Evolutionary conservation across 257 asterid genomes (phyloP), one percentile per base, ranked within the genome.

Genomic region (Lithospermum erythrorhizon): DNA sequence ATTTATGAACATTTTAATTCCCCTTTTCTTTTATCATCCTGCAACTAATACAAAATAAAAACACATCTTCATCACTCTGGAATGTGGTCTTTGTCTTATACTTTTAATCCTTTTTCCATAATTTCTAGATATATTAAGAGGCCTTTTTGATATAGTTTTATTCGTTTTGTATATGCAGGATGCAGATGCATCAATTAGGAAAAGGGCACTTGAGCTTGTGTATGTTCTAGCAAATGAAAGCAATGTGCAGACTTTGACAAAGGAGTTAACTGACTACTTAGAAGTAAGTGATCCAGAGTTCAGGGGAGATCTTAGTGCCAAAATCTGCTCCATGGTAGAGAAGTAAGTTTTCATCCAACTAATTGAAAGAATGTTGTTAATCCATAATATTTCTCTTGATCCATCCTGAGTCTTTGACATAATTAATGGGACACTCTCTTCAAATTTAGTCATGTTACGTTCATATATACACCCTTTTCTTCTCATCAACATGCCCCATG

Each of bases 181-280:
- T 85, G 70, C 95, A 69, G 99, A 93, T 87, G 96, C 97, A 73
- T 93, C 99, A 18, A 89, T 93, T 70, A 96, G 97, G 68, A 93
- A 93, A 80, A 83, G 91, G 75, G 97, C 99, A 52, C 81, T 93
- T 59, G 99, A 93, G 73, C 99, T 93, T 75, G 87, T 89, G 60
- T 93, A 80, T 82, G 94, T 87, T 73, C 82, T 93, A 57, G 81
- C 82, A 48, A 93, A 93, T 65, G 96, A 89, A 82, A 84, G 67
- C 91, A 93, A 93, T 66, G 97, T 79, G 69, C 85, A 79, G 78
- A 67, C 91, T 73, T 67, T 93, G 86, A 85, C 95, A 30, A 89
- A 85, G 78, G 99, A 93, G 66, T 87, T 93, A 61, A 75, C 87
- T 70, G 99, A 93, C 57, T 82, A 89, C 73, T 85, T 93, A 32